phyloP scores from a whole-genome alignment of 1,284 basidiomycete genomes.

The Coriolopsis trogii region DNA sequence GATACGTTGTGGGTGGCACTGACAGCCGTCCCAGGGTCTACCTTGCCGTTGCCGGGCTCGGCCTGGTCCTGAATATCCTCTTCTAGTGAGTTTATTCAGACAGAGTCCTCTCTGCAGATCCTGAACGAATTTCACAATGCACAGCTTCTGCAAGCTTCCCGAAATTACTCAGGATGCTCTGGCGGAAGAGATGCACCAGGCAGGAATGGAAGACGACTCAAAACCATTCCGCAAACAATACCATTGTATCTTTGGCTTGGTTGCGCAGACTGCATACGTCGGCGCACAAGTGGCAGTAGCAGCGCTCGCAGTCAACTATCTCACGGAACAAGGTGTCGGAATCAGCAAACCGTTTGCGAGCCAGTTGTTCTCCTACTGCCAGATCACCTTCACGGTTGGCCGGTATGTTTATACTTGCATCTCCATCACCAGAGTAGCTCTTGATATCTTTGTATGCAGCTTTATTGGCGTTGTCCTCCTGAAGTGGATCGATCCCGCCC shows the following conservation, averaged over 20 bases:
- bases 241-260: conserved; percentile 70
- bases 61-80: conserved; percentile 62
- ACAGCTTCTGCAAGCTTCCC: conserved; percentile 72
- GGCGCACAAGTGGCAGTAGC: conserved; percentile 79
- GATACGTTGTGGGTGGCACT: not conserved
- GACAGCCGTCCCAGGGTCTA: conserved; percentile 59
- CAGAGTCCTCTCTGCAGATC: not conserved
- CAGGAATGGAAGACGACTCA: conserved; percentile 45
- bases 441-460: no score
- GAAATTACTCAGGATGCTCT: conserved; percentile 76
- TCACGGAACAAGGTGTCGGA: conserved; percentile 64
- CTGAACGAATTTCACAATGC: not conserved
- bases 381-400: conserved; percentile 73
- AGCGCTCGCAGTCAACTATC: conserved; percentile 73
- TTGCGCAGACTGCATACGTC: conserved; percentile 75
- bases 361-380: conserved; percentile 71
- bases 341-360: conserved; percentile 56
- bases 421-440: no score
- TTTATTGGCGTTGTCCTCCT: conserved; percentile 69
- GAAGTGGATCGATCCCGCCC: conserved; percentile 64
- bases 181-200: conserved; percentile 50
- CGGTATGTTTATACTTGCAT: no score
- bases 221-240: conserved; percentile 74
- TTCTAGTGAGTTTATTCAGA: conserved; percentile 54
- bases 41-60: conserved; percentile 73